A percentile compares a stretch with the other conserved stretches of the same genome.
phyloP scores from a whole-genome alignment of 495 filamentous ascomycete species.

The Penicillium ucsense region DNA sequence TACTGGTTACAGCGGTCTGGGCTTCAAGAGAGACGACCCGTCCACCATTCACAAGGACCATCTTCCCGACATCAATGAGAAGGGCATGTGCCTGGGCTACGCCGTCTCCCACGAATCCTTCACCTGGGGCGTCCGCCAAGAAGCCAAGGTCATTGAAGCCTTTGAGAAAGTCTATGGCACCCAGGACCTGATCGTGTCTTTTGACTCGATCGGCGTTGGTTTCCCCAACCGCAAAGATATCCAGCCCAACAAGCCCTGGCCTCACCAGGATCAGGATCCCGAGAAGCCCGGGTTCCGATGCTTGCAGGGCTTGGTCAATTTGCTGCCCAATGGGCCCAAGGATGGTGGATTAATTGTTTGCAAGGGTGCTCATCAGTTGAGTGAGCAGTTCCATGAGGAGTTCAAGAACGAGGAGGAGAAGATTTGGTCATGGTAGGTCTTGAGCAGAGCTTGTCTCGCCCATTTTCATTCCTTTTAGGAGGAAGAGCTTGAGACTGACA shows the following conservation, averaged over 20 bases:
- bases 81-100: conserved; percentile 26
- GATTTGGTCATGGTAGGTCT: conserved; percentile 18
- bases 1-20: conserved; percentile 13
- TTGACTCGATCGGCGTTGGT: conserved; percentile 25
- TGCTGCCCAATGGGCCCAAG: conserved; percentile 24
- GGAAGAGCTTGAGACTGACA: neutral
- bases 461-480: too few species aligned
- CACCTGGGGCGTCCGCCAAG: conserved; percentile 22
- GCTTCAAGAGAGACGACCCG: conserved; percentile 24
- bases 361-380: conserved; percentile 16
- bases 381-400: conserved; percentile 18
- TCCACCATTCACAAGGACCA: conserved; percentile 18
- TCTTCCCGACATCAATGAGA: conserved; percentile 27
- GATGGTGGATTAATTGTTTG: conserved; percentile 27
- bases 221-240: conserved; percentile 21
- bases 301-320: conserved; percentile 31
- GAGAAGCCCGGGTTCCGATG: conserved; percentile 27
- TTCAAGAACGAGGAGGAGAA: conserved; percentile 14
- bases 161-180: conserved; percentile 25
- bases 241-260: conserved; percentile 25
- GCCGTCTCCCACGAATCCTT: conserved; percentile 27
- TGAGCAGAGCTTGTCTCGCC: neutral
- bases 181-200: conserved; percentile 27
- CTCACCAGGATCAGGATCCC: conserved; percentile 32
- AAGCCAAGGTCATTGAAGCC: conserved; percentile 22